phyloP scores from a whole-genome alignment of 208 protist species.

The Leptomonas pyrrhocoris region DNA sequence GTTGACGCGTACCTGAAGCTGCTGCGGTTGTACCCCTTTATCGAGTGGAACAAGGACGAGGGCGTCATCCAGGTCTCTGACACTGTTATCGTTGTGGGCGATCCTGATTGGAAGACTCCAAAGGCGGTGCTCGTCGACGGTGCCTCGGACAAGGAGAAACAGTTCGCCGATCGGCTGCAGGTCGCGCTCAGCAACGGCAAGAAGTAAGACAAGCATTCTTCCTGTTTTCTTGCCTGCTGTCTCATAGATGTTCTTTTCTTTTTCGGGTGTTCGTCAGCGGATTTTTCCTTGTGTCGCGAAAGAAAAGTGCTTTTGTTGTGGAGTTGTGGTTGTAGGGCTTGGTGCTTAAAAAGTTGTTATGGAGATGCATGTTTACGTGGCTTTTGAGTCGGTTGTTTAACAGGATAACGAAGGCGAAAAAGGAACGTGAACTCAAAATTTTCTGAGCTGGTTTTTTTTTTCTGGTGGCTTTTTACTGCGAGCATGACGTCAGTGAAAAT shows the following conservation, averaged over 20 bases:
- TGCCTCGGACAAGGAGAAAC: conserved; percentile 48
- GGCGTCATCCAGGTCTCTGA: conserved; percentile 73
- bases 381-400: too few species aligned
- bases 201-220: conserved; percentile 42
- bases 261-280: not conserved
- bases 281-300: too few species aligned
- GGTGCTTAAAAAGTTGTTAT: too few species aligned
- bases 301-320: too few species aligned
- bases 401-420: too few species aligned
- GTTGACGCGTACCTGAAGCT: conserved; percentile 69
- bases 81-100: conserved; percentile 72
- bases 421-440: too few species aligned
- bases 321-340: too few species aligned
- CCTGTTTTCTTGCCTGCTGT: not conserved
- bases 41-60: conserved; percentile 77
- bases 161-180: conserved; percentile 69
- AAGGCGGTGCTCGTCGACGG: conserved; percentile 61
- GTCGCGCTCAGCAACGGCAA: conserved; percentile 52
- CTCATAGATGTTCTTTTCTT: conserved; percentile 3
- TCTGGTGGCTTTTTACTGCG: too few species aligned
- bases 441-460: too few species aligned
- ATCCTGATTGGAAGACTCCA: conserved; percentile 73
- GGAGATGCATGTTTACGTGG: too few species aligned
- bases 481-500: too few species aligned
- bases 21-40: conserved; percentile 75